These are phyloP conservation scores for Wolfiporia cocos DNA, from an alignment of 1,284 basidiomycete genomes.

Conservation along the genomic window DNA sequence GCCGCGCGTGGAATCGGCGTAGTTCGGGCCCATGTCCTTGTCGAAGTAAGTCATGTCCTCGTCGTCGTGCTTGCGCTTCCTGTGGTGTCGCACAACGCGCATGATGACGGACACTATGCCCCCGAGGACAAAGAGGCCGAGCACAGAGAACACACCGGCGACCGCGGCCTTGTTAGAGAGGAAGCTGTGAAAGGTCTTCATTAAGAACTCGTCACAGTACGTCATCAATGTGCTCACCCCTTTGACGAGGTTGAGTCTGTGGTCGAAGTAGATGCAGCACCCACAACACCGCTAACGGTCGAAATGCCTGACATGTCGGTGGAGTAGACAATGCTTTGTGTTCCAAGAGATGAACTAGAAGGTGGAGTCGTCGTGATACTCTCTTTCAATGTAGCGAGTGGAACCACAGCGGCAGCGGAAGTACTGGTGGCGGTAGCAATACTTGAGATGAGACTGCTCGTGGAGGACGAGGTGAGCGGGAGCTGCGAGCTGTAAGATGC, in stretches of 20 bases:
- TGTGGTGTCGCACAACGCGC: slow-evolving; percentile 18
- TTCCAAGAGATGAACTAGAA: not conserved
- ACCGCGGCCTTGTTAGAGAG: slow-evolving; percentile 27
- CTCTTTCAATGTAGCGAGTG: not conserved
- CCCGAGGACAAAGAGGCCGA: slow-evolving; percentile 20
- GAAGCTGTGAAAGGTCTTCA: slow-evolving; percentile 24
- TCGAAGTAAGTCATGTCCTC: slow-evolving; percentile 29
- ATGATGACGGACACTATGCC: slow-evolving; percentile 12
- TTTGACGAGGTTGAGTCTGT: slow-evolving; percentile 9
- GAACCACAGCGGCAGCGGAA: not conserved
- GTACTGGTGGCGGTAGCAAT: not conserved
- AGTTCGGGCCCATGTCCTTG: slow-evolving; percentile 17
- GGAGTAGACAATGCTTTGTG: not conserved
- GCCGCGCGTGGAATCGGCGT: slow-evolving; percentile 12
- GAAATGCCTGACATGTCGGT: not conserved
- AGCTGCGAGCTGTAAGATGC: no score
- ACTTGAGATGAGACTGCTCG: no score
- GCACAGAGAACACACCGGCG: slow-evolving; percentile 25
- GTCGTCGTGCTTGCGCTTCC: slow-evolving; percentile 18
- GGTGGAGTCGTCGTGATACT: not conserved
- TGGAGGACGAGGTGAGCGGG: no score
- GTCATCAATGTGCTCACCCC: slow-evolving; percentile 13
- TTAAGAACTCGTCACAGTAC: no score
- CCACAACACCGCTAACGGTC: not conserved
- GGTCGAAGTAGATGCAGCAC: not conserved